phyloP scores from a whole-genome alignment of 2,329 filamentous ascomycete species.

The Fusarium subtropicale region DNA sequence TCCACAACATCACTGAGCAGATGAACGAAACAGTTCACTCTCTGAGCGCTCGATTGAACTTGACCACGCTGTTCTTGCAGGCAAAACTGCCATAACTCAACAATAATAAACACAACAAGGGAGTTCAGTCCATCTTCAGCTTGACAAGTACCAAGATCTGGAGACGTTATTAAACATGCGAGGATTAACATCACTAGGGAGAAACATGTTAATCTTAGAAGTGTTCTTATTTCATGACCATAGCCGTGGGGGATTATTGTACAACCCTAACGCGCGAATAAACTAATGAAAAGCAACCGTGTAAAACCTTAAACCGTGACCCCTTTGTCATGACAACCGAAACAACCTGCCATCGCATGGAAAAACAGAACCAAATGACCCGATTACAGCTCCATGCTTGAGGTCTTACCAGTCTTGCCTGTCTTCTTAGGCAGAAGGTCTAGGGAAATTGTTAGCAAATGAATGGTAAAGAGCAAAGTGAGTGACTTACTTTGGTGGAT shows the following conservation, averaged over 20 bases:
- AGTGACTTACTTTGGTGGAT: slow-evolving; percentile 89
- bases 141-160: no score
- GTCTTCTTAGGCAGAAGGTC: slow-evolving; percentile 99
- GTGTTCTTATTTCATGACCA: slow-evolving; percentile 73
- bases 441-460: slow-evolving; percentile 60
- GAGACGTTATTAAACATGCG: no score
- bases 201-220: slow-evolving; percentile 54
- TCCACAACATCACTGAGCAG: no score
- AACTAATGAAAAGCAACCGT: slow-evolving; percentile 65
- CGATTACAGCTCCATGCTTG: slow-evolving; percentile 92
- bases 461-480: background rate
- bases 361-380: slow-evolving; percentile 61
- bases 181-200: background rate
- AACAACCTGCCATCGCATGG: slow-evolving; percentile 69
- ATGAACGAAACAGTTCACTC: no score
- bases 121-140: no score
- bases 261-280: slow-evolving; percentile 70
- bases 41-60: no score
- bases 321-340: slow-evolving; percentile 85
- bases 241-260: slow-evolving; percentile 78
- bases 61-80: no score
- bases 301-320: slow-evolving; percentile 82
- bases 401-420: slow-evolving; percentile 89
- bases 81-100: no score
- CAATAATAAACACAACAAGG: no score